phyloP scores from a whole-genome alignment of 371 early-diverging fungal species.

The Dinochytrium kinnereticum region DNA sequence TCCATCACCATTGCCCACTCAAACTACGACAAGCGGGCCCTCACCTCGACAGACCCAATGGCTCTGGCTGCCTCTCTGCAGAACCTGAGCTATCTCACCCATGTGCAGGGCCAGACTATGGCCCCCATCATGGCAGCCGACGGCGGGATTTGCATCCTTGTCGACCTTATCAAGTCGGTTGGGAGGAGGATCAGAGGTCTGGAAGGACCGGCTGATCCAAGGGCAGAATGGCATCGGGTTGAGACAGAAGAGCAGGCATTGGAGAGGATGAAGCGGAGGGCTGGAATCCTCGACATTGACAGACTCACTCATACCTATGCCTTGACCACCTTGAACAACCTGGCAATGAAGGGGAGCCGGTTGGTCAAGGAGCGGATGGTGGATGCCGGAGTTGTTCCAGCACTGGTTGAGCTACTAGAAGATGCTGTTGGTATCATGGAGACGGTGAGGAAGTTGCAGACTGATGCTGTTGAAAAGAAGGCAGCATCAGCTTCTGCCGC shows the following conservation, averaged over 20 bases:
- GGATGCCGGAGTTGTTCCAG: constrained; percentile 79
- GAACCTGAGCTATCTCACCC: constrained; percentile 83
- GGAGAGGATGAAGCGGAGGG: neutral
- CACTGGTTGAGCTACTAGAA: constrained; percentile 78
- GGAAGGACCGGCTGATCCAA: neutral
- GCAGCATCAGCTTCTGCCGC: neutral
- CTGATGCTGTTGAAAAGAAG: neutral
- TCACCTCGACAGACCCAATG: constrained; percentile 85
- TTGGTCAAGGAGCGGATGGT: constrained; percentile 82
- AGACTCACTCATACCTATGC: constrained; percentile 68
- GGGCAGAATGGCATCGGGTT: neutral
- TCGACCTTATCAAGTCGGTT: constrained; percentile 68
- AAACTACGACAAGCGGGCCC: constrained; percentile 85
- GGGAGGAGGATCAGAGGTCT: constrained; percentile 10
- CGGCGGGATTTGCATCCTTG: constrained; percentile 86
- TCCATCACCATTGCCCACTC: constrained; percentile 72
- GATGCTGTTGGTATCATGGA: constrained; percentile 45
- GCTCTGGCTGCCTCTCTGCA: constrained; percentile 86
- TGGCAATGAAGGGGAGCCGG: constrained; percentile 84
- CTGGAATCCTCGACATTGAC: constrained; percentile 66
- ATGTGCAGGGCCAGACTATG: constrained; percentile 75
- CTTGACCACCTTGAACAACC: constrained; percentile 81
- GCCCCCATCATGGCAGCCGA: constrained; percentile 81
- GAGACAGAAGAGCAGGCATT: neutral
- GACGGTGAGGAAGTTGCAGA: constrained; percentile 18